Evolutionary conservation across 768 basidiomycete species (phyloP).

Genomic region (Tulasnella sp.): DNA sequence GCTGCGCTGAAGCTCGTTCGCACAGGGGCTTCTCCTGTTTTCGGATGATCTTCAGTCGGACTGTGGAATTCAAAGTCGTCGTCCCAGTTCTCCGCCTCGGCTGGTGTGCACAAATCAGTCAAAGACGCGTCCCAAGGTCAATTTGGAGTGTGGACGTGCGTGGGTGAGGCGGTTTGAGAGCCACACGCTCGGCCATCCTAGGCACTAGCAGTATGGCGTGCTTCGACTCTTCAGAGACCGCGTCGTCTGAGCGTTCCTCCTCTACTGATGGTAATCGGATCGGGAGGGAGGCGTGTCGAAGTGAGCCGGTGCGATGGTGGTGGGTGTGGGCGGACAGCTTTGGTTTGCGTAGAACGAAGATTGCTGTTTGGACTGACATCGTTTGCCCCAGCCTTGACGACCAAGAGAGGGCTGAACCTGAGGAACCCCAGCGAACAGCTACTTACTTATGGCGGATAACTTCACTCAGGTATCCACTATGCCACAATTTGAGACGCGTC

Average conservation of each 20-base stretch:
- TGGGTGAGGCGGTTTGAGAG: slow-evolving; percentile 16
- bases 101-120: slow-evolving; percentile 37
- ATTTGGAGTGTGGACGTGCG: neutral
- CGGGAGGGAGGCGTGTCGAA: neutral
- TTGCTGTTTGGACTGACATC: slow-evolving; percentile 15
- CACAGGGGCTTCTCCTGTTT: slow-evolving; percentile 35
- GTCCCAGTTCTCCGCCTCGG: slow-evolving; percentile 75
- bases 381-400: neutral
- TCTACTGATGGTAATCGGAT: slow-evolving; percentile 10
- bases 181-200: slow-evolving; percentile 4
- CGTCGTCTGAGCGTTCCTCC: slow-evolving; percentile 13
- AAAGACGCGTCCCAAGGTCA: neutral
- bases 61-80: slow-evolving; percentile 72
- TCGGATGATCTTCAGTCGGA: slow-evolving; percentile 36
- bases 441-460: neutral
- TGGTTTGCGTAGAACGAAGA: slow-evolving; percentile 19
- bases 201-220: neutral
- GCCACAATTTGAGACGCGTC: neutral
- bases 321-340: neutral
- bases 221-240: neutral
- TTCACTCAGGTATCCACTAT: neutral
- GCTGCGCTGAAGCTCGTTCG: neutral
- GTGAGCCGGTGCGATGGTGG: neutral
- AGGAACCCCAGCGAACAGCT: neutral
- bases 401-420: neutral